These are phyloP conservation scores for Penicillium sp. DNA, from an alignment of 2,329 filamentous ascomycete genomes.

Conservation along the genomic window DNA sequence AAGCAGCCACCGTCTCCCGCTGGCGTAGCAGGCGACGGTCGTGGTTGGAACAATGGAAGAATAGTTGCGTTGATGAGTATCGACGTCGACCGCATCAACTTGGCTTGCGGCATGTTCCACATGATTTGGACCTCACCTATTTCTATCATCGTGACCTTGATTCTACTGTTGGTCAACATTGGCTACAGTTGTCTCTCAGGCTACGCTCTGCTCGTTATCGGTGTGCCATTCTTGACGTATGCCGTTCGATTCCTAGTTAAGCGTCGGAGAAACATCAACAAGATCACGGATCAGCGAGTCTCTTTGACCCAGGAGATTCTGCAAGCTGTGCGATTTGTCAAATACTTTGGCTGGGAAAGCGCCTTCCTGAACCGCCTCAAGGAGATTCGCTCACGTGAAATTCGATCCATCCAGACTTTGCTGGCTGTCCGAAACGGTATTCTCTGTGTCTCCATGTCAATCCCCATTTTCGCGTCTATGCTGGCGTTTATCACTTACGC, in stretches of 20 bases:
- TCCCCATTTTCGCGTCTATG: constrained; percentile 95
- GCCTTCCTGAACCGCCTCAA: constrained; percentile 77
- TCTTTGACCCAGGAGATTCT: constrained; percentile 89
- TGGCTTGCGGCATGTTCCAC: constrained; percentile 85
- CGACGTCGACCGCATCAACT: constrained; percentile 89
- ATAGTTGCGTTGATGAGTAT: constrained; percentile 94
- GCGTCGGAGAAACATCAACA: constrained; percentile 79
- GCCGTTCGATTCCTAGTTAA: constrained; percentile 75
- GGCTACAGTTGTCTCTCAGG: constrained; percentile 87
- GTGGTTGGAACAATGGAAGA: constrained; percentile 88
- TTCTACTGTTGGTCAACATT: constrained; percentile 79
- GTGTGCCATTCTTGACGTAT: constrained; percentile 72
- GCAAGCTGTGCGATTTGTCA: constrained; percentile 88
- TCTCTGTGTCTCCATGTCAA: constrained; percentile 74
- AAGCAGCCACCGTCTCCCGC: constrained; percentile 41
- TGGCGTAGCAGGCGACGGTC: constrained; percentile 64
- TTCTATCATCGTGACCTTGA: constrained; percentile 72
- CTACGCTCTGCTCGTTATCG: constrained; percentile 76
- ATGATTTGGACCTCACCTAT: constrained; percentile 86
- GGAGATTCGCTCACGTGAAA: constrained; percentile 72
- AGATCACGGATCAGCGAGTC: constrained; percentile 88
- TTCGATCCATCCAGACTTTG: constrained; percentile 77
- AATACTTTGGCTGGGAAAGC: constrained; percentile 93
- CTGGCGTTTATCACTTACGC: constrained; percentile 81
- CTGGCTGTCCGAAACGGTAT: constrained; percentile 81